A percentile compares a stretch with the other conserved stretches of the same genome.
phyloP scores from a whole-genome alignment of 2,329 filamentous ascomycete genomes.

The Alternaria arborescens region DNA sequence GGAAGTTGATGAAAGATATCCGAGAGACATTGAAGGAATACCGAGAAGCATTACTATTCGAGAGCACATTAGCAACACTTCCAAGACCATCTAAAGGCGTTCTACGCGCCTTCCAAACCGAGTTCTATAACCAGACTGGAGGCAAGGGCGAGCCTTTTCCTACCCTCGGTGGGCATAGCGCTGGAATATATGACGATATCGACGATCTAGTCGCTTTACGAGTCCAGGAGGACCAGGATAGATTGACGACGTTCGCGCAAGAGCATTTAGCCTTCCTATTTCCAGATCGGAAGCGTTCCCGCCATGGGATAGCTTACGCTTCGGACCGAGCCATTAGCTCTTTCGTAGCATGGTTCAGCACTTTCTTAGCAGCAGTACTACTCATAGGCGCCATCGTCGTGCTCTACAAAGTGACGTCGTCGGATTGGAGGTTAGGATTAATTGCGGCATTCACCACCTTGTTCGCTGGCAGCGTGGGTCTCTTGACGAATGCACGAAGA shows the following conservation, averaged over 20 bases:
- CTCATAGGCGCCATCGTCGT: slow-evolving; percentile 28
- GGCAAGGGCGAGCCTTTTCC: slow-evolving; percentile 7
- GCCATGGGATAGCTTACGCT: slow-evolving; percentile 21
- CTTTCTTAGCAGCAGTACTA: slow-evolving; percentile 17
- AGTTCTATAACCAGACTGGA: slow-evolving; percentile 3
- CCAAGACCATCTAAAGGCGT: slow-evolving; percentile 12
- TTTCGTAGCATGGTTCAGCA: slow-evolving; percentile 12
- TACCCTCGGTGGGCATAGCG: slow-evolving; percentile 14
- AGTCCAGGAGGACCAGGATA: slow-evolving; percentile 33
- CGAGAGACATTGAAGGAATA: slow-evolving; percentile 12
- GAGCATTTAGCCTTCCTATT: slow-evolving; percentile 29
- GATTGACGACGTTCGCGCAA: slow-evolving; percentile 38
- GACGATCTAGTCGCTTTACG: slow-evolving; percentile 37
- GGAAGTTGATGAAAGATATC: slow-evolving; percentile 8
- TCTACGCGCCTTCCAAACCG: slow-evolving; percentile 8
- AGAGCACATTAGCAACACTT: slow-evolving; percentile 18
- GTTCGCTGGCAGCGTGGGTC: slow-evolving; percentile 25
- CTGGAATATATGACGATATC: slow-evolving; percentile 16
- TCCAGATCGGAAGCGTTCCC: slow-evolving; percentile 17
- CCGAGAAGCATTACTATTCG: slow-evolving; percentile 18
- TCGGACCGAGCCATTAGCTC: slow-evolving; percentile 18
- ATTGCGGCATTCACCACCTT: slow-evolving; percentile 23
- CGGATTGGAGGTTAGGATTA: slow-evolving; percentile 13
- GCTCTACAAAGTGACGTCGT: slow-evolving; percentile 16
- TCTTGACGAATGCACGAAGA: slow-evolving; percentile 26